Base-by-base conservation (phyloP, 139 green algal genomes). In the Spirogloea muscicola region DNA sequence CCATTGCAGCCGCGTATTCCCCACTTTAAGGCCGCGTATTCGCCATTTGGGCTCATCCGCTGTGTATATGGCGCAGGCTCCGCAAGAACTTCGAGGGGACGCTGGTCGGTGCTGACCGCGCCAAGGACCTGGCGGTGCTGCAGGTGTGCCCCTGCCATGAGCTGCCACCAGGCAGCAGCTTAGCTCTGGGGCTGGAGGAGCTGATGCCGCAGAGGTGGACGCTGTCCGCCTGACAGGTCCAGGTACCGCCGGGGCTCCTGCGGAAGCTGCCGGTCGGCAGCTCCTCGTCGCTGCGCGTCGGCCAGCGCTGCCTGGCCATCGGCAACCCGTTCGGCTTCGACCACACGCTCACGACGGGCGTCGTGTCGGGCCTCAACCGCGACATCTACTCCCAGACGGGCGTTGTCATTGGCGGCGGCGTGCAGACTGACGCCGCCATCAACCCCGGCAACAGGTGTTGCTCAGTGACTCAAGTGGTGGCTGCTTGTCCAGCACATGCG, bases 391-490 rank as follows among this genome's bases (percentile, higher is more conserved):
- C 59, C 61, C 86, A 86, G 44, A 91, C 89, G 6, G 88, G 87
- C 1, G 68, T 91, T 0, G 88, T 93, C 73, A 95, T 96, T 57
- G 62, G 86, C 42, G 87, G 85, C 34, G 78, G 92, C 49, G 88
- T 88, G 31, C 84, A 88, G 79, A 88, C 84, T 13, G 84, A 88
- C 43, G 81, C 84, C 3, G 76, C 82, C 2, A 88, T 88, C 73
- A 88, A 88, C 59, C 84, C 84, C 21, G 84, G 84, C 36, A 87
- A 87, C 76, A 84, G 68, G 52, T 63, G 25, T 55, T 21, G 21
- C 46, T 21, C 46, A 21, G 21, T 21, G 21, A 21, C 46, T 55
- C 21, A 21, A 31, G 46, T 21, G 46, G 46, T 21, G 46, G 21
- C 46, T n/a, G n/a, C n/a, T n/a, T n/a, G n/a, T n/a, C n/a, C n/a